Evolutionary conservation across 352 stramenopile genomes (phyloP).

Genomic region (Phytophthora foliorum): DNA sequence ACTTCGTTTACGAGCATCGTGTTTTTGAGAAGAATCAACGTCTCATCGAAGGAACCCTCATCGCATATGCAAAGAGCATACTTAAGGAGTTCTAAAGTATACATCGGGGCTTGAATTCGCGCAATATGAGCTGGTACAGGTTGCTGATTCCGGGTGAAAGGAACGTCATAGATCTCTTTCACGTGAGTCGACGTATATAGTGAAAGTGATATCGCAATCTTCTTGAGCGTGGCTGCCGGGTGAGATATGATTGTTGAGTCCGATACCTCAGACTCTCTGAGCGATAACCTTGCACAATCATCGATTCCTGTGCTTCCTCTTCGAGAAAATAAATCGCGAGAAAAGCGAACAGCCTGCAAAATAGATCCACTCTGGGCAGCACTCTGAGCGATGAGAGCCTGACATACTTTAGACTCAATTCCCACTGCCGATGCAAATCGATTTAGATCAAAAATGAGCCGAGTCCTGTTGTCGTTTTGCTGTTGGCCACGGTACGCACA

Average conservation of each 20-base stretch:
- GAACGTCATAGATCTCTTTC: slow-evolving; percentile 56
- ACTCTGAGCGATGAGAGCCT: slow-evolving; percentile 50
- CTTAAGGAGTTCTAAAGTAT: slow-evolving; percentile 65
- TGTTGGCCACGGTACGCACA: slow-evolving; percentile 10
- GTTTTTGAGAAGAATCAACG: slow-evolving; percentile 64
- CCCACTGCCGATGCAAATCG: slow-evolving; percentile 60
- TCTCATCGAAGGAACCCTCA: slow-evolving; percentile 64
- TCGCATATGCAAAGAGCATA: slow-evolving; percentile 77
- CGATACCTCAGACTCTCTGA: neutral
- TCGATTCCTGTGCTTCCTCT: neutral
- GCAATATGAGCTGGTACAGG: slow-evolving; percentile 43
- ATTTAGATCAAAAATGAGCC: slow-evolving; percentile 55
- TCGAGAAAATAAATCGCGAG: slow-evolving; percentile 63
- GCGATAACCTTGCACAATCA: neutral
- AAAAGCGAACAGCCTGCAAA: slow-evolving; percentile 60
- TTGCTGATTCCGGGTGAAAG: slow-evolving; percentile 13
- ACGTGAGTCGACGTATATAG: slow-evolving; percentile 65
- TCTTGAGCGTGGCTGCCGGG: slow-evolving; percentile 43
- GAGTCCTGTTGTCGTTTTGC: slow-evolving; percentile 48
- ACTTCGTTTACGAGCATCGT: slow-evolving; percentile 64
- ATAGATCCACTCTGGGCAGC: slow-evolving; percentile 59
- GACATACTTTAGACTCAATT: slow-evolving; percentile 48
- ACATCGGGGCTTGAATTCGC: slow-evolving; percentile 59
- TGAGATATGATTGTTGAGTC: slow-evolving; percentile 3
- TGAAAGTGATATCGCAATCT: slow-evolving; percentile 70